Conservation (phyloP, 2,329 filamentous ascomycete species). For the Xylaria polymorpha region DNA sequence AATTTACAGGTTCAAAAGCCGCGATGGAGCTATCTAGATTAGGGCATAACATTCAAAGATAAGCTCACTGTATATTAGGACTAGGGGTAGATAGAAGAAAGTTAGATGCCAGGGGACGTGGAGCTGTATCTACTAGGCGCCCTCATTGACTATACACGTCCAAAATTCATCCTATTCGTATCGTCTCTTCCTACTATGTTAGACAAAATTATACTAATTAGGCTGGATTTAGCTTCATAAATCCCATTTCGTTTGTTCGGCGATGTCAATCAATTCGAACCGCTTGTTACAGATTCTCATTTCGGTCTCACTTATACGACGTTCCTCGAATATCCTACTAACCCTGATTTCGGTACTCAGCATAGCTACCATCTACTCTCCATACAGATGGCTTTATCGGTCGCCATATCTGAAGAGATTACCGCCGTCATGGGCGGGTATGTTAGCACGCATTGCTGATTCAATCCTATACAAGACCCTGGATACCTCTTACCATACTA, state of each 20-base stretch:
- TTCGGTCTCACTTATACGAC: neutral
- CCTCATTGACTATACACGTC: neutral
- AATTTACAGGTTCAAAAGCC: neutral
- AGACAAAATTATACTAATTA: neutral
- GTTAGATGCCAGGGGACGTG: neutral
- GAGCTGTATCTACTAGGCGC: neutral
- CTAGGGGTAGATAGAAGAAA: neutral
- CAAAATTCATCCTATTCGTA: neutral
- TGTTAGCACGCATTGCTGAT: neutral
- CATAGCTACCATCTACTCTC: neutral
- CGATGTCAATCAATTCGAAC: neutral
- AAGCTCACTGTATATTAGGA: neutral
- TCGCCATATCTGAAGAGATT: neutral
- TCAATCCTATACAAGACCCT: neutral
- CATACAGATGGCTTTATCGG: neutral
- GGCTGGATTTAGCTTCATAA: neutral
- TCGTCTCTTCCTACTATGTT: neutral
- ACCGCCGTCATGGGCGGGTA: neutral
- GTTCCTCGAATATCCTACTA: neutral
- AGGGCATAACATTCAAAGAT: neutral
- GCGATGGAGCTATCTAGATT: neutral
- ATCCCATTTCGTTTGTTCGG: neutral
- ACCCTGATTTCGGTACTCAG: neutral
- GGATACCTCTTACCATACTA: neutral
- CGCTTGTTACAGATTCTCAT: neutral